Evolutionary conservation across 805 yeast species (phyloP), one percentile per base, ranked within the genome.

Genomic region (Kuraishia piskuri): DNA sequence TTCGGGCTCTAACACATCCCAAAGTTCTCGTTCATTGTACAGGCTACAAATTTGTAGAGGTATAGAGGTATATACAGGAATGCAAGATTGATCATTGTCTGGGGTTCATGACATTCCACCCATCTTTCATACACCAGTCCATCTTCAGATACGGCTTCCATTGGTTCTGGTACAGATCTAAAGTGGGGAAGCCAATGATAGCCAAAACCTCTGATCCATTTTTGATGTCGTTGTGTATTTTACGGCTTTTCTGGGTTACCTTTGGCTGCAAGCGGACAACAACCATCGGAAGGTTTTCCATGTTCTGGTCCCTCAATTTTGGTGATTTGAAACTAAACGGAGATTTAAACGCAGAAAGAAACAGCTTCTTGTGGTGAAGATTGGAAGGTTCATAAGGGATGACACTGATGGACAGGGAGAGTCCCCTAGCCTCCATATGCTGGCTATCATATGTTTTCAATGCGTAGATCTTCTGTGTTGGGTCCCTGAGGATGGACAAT

Each of bases 401-500:
- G 17, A 31, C 40, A 31, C 40, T 31, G 14, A 31, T 31, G 14
- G 40, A 8, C 14, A 10, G 4, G 14, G 40, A 31, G n/a, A 31
- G 7, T 10, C 40, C 40, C 17, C 40, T 31, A 31, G 9, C 40
- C 9, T 31, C 40, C 9, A 31, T 14, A 31, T 5, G 4, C 14
- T 31, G 40, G 14, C 40, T n/a, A 31, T 31, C 40, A 10, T 31
- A n/a, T 8, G 40, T 10, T n/a, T 31, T 31, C 40, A 31, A 31
- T 12, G 8, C 3, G 40, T 31, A 31, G 8, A 12, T 31, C 40
- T 31, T 31, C 17, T 31, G 40, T 3, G 40, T 12, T 31, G 40
- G 40, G 14, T 31, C 17, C 40, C 40, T 22, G 10, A 17, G 37
- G 22, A 48, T 14, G 5, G 46, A 26, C 47, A 62, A 19, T 31